Percentiles rank a stretch among this genome's conserved stretches.
phyloP scores from a whole-genome alignment of 768 basidiomycete genomes.

The Coprinopsis marcescibilis region DNA sequence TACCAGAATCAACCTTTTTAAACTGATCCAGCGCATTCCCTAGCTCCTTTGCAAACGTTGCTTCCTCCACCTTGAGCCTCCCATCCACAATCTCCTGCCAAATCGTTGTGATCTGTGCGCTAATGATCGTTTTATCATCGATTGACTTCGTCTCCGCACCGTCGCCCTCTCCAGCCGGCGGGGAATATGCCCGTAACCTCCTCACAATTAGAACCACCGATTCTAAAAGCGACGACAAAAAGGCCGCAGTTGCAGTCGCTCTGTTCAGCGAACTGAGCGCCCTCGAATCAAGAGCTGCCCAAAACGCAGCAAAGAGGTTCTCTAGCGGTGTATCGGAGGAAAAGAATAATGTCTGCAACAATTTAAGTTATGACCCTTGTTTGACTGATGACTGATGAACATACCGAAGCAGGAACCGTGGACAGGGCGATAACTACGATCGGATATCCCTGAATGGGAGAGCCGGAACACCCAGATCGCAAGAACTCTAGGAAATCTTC shows the following conservation, averaged over 20 bases:
- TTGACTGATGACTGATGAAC: constrained; percentile 19
- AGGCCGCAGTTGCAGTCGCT: constrained; percentile 50
- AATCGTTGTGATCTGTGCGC: constrained; percentile 37
- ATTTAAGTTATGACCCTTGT: constrained; percentile 3
- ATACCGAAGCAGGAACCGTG: constrained; percentile 66
- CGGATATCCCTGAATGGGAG: constrained; percentile 77
- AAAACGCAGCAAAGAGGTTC: constrained; percentile 69
- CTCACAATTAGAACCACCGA: constrained; percentile 45
- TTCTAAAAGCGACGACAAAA: constrained; percentile 66
- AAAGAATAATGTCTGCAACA: constrained; percentile 24
- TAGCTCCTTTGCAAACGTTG: constrained; percentile 37
- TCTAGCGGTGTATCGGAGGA: constrained; percentile 26
- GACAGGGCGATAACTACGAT: constrained; percentile 75
- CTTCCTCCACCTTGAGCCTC: constrained; percentile 42
- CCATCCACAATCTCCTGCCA: constrained; percentile 43
- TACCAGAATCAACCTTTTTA: constrained; percentile 22
- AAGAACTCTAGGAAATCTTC: constrained; percentile 76
- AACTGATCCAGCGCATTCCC: constrained; percentile 36
- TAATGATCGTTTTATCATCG: constrained; percentile 37
- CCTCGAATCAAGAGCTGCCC: constrained; percentile 72
- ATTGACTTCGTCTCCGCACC: constrained; percentile 1
- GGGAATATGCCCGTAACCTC: constrained; percentile 5
- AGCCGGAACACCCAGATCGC: constrained; percentile 70
- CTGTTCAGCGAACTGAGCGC: constrained; percentile 57
- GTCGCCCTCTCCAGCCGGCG: constrained; percentile 3